Evolutionary conservation across 208 protist species (phyloP).

Genomic region (Wallacemonas sp.): DNA sequence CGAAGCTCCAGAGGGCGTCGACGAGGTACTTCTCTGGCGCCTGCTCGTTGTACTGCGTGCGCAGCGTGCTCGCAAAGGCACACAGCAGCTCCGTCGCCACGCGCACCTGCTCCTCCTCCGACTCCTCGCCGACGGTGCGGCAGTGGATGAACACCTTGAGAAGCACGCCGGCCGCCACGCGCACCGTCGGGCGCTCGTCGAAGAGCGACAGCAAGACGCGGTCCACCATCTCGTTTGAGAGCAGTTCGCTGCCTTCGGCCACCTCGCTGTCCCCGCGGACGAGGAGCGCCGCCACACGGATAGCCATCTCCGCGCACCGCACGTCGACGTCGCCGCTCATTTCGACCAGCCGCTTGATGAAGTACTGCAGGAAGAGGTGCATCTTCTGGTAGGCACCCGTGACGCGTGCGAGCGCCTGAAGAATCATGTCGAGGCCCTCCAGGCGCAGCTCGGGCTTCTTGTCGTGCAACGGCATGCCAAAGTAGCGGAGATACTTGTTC

Average conservation of each 20-base stretch:
- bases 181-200: slow-evolving; percentile 87
- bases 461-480: slow-evolving; percentile 90
- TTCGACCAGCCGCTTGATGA: slow-evolving; percentile 78
- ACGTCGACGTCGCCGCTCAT: slow-evolving; percentile 83
- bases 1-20: slow-evolving; percentile 78
- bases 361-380: slow-evolving; percentile 88
- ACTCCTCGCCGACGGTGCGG: slow-evolving; percentile 59
- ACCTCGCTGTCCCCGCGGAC: slow-evolving; percentile 62
- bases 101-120: slow-evolving; percentile 40
- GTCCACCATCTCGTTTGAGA: slow-evolving; percentile 84
- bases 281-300: slow-evolving; percentile 78
- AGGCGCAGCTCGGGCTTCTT: slow-evolving; percentile 77
- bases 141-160: slow-evolving; percentile 87
- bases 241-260: slow-evolving; percentile 57
- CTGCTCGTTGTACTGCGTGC: slow-evolving; percentile 66
- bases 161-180: slow-evolving; percentile 76
- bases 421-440: slow-evolving; percentile 77
- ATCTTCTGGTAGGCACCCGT: slow-evolving; percentile 66
- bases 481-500: slow-evolving; percentile 91
- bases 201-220: slow-evolving; percentile 77
- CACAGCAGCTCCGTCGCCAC: slow-evolving; percentile 72
- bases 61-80: slow-evolving; percentile 74
- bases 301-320: slow-evolving; percentile 82
- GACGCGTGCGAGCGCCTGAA: slow-evolving; percentile 57
- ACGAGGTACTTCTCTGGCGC: slow-evolving; percentile 88